Base-by-base conservation (phyloP, 805 yeast species). In the Hagleromyces aurorensis region DNA sequence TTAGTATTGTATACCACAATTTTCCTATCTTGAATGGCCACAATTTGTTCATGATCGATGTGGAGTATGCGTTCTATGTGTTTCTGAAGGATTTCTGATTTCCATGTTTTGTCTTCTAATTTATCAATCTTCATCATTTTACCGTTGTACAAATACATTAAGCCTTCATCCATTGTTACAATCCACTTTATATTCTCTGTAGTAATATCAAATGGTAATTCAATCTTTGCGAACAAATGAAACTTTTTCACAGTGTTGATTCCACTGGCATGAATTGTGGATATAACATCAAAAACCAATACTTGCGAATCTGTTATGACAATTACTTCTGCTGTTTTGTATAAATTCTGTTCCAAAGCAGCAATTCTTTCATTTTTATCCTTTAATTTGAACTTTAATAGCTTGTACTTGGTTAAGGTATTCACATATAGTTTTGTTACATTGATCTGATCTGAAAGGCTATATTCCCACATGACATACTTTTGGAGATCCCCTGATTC, bases 41-140 rank as follows among this genome's bases (percentile, higher is more conserved):
- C 47, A 10, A 55, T 36, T 5, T 43, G 43, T 10, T 48, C 53
- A 6, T 34, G 34, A 1, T 42, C 8, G 4, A 53, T 31, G 31
- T 54, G 60, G 7, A 55, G 24, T 2, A 55, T 44, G 5, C 47
- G 37, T 31, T 57, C 62, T 6, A 55, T 41, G 13, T 45, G 38
- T 8, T 34, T 33, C 10, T 48, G 25, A 9, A 52, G 13, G 4
- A 31, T 36, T 3, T 40, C 26, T 6, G 35, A 36, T 18, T 36
- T 34, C 49, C 53, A 44, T 13, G 35, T 35, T 7, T 40, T 34
- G 4, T 27, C 36, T n/a, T 36, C 36, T 4, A 23, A 14, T 21
- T 30, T 32, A 8, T 30, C 37, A 15, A 40, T 19, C 22, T 45
- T 50, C 11, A 40, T 30, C 7, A 57, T 15, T 14, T 36, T 34